Evolutionary conservation across 129 eudicot genomes (phyloP).

Genomic region (Centaurea solstitialis): DNA sequence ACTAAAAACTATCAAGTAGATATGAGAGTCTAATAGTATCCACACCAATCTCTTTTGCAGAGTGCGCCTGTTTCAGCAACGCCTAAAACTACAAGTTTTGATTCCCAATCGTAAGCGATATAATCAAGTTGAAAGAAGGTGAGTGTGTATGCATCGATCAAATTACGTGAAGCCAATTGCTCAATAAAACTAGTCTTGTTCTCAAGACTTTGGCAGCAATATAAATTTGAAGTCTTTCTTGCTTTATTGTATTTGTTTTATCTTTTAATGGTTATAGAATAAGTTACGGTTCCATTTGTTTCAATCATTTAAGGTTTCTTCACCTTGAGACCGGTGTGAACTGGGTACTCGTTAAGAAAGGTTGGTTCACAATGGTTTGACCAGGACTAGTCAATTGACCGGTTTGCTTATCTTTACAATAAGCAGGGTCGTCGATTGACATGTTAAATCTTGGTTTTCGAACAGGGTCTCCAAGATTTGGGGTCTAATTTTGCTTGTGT

Average conservation of each 20-base stretch:
- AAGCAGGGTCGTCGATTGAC: background rate
- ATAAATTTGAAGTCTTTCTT: background rate
- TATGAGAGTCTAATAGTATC: background rate
- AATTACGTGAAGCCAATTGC: background rate
- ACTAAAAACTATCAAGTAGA: background rate
- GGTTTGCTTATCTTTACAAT: background rate
- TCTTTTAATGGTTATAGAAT: background rate
- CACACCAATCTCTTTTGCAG: slow-evolving; percentile 39
- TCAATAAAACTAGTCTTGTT: background rate
- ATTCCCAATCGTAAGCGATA: slow-evolving; percentile 48
- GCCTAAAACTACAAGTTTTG: slow-evolving; percentile 39
- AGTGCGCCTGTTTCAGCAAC: slow-evolving; percentile 53
- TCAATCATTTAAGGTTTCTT: background rate
- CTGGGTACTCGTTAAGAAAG: background rate
- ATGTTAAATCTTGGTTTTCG: no score
- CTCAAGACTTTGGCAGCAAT: background rate
- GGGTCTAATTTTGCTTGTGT: no score
- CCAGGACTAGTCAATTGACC: background rate
- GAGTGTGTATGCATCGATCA: background rate
- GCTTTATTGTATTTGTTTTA: background rate
- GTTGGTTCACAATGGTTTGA: background rate
- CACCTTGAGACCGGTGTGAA: background rate
- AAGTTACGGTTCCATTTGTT: background rate
- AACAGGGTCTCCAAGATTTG: no score
- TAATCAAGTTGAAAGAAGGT: slow-evolving; percentile 10